Evolutionary conservation across 345 rosid species (phyloP).

Genomic region (Syzygium oleosum): DNA sequence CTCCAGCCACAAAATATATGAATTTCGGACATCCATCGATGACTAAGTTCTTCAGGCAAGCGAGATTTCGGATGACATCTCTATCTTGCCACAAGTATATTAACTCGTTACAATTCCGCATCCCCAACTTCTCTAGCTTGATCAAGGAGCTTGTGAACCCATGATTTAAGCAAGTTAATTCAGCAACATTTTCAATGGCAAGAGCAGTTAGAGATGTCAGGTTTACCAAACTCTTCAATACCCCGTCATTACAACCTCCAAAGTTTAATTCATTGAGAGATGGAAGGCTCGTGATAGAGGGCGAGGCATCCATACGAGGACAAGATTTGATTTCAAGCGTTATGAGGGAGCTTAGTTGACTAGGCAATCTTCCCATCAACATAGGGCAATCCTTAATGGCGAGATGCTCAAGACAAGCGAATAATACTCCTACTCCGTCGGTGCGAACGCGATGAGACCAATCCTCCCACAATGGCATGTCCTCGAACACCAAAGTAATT

Average conservation of each 20-base stretch:
- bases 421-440: background rate
- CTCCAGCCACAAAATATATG: background rate
- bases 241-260: background rate
- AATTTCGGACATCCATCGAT: background rate
- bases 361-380: background rate
- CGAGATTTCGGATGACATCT: background rate
- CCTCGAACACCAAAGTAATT: background rate
- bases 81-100: background rate
- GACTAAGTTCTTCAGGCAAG: background rate
- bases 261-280: background rate
- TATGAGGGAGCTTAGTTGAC: background rate
- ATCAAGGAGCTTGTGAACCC: background rate
- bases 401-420: background rate
- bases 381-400: background rate
- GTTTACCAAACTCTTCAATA: background rate
- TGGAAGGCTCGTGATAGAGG: background rate
- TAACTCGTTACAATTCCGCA: background rate
- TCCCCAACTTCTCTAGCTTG: background rate
- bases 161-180: too few species aligned
- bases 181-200: background rate
- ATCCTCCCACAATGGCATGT: background rate
- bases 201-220: background rate
- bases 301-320: background rate
- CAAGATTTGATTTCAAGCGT: background rate
- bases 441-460: background rate